Percentiles rank a stretch among this genome's conserved stretches.
phyloP scores from a whole-genome alignment of 169 alveolate species.

The Cryptosporidium tyzzeri region DNA sequence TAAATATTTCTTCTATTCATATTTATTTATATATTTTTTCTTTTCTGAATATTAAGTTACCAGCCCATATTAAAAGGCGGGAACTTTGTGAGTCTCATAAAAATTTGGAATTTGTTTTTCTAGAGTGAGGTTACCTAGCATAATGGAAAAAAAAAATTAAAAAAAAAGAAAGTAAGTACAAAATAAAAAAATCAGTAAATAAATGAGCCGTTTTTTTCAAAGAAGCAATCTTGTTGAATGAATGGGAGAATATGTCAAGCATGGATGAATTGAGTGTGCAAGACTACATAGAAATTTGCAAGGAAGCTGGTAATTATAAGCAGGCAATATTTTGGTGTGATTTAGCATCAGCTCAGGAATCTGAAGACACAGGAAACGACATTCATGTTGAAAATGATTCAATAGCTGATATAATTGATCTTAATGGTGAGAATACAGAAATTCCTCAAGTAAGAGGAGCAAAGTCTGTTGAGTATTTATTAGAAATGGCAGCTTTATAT shows the following conservation, averaged over 20 bases:
- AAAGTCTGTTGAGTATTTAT: conserved; percentile 25
- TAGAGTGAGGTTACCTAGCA: neutral
- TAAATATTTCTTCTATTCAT: no score
- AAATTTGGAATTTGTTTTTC: neutral
- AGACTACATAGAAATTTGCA: conserved; percentile 57
- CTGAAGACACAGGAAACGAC: neutral
- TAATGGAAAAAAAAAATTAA: neutral
- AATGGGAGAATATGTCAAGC: conserved; percentile 1
- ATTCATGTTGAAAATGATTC: neutral
- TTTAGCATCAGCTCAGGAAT: conserved; percentile 17
- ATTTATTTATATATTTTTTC: neutral
- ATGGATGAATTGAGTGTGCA: conserved; percentile 36
- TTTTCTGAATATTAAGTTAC: neutral
- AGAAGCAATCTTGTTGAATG: neutral
- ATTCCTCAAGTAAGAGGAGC: conserved; percentile 8
- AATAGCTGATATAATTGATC: neutral
- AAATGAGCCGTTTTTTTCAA: neutral
- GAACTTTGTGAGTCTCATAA: neutral
- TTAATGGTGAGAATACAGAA: neutral
- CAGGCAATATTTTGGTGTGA: conserved; percentile 73
- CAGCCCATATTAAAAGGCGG: conserved; percentile 9
- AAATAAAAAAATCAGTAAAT: neutral
- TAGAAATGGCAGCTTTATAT: conserved; percentile 57
- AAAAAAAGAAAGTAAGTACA: neutral
- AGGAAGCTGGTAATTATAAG: conserved; percentile 58